Base-by-base conservation (phyloP, 1,284 basidiomycete genomes). In the Heterobasidion annosum region DNA sequence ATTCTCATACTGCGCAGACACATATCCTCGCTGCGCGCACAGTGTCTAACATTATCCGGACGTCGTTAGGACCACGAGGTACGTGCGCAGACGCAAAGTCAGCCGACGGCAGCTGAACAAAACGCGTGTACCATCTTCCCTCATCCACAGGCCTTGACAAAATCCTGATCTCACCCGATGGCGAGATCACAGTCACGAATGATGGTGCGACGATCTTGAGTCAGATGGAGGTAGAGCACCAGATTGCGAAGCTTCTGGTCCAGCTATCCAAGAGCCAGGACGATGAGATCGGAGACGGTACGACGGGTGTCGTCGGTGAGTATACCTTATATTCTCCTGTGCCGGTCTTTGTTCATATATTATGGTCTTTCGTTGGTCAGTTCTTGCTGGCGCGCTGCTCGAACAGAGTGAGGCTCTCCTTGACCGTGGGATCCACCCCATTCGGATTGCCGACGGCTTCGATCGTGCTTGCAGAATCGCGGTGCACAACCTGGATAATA, bases 211-310 rank as follows among this genome's bases (percentile, higher is more conserved):
- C 94, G 18, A 98, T 98, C 61, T 77, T 98, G 50, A 82, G 89
- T 46, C 92, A 95, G 74, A 96, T 96, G 93, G 91, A 98, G 73
- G 93, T 99, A 51, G 96, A 99, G 66, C 95, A 98, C 68, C 95
- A 97, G 73, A 96, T 99, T 66, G 96, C 96, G 57, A 98, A 97
- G 73, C 82, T 99, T 47, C 82, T 99, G 44, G 96, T 99, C 9
- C 93, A 99, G 69, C 78, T 98, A 48, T 95, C 92, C 50, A 95
- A 95, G 75, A 94, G 91, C 66, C 96, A 99, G 75, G 96, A 99
- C 68, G 95, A 98, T 71, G 96, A 99, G 76, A 97, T 99, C 69
- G 96, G 97, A 50, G 96, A 99, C 72, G 97, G 96, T 55, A 99
- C 96, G 9, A 99, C 96, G 37, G 97, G 96, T 70, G 96, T 99